Evolutionary conservation across 1,284 basidiomycete species (phyloP), one percentile per base, ranked within the genome.

Genomic region (Kalmanozyma brasiliensis): DNA sequence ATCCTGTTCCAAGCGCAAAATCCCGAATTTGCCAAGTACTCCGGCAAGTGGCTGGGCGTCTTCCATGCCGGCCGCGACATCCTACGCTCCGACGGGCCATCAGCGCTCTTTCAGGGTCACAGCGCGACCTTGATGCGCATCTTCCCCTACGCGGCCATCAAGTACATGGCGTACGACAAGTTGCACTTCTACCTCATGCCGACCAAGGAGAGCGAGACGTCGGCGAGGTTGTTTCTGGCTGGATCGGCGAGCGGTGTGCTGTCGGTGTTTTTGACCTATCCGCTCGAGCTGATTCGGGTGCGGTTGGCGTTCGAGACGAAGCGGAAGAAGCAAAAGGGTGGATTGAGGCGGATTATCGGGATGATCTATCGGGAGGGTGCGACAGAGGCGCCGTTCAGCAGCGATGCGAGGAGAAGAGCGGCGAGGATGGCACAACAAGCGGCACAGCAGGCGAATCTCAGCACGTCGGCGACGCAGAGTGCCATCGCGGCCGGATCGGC

Each of bases 1-100:
- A 99, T 99, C 76, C 88, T 99, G 49, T 98, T 98, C 82, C 96
- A 99, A 83, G 93, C 96, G 0, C 93, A 92, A 9, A 96, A 96
- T 82, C 91, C 92, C 2, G 94, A 98, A 66, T 99, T 92, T 80
- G 87, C 88, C 80, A 91, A 94, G 83, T 98, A 95, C 85, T 56
- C 69, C 91, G 92, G 92, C 41, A 87, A 89, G 19, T 94, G 91
- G 90, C 88, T 87, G 65, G 93, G 96, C 30, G 89, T 93, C 16
- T 89, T 91, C 74, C 85, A 87, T 53, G 96, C 96, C 19, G 89
- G 88, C n/a, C 85, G 84, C 26, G 86, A 89, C 62, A 97, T 99
- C 71, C 93, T 93, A 78, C 83, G 82, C 5, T 79, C 89, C 17
- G 85, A 85, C 45, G 96, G 96, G 2, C 66, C 89, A 9, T 84